Conservation (phyloP, 1,284 basidiomycete species). For the Wallemia ichthyophaga region DNA sequence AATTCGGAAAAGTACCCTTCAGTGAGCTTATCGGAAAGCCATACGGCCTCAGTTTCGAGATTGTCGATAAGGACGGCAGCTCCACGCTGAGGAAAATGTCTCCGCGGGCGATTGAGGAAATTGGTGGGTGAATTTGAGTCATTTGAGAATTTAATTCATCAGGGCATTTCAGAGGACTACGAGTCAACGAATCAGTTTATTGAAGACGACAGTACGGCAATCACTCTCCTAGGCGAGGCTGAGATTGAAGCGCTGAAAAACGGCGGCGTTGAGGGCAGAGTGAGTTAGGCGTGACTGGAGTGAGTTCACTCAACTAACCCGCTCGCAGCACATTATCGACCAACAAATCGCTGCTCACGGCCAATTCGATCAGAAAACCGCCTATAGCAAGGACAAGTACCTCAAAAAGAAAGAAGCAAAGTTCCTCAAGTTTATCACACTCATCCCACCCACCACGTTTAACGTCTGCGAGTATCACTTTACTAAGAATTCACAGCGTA, state of each 20-base stretch:
- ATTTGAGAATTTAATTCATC: constrained; percentile 3
- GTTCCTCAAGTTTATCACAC: constrained; percentile 71
- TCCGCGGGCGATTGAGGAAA: constrained; percentile 33
- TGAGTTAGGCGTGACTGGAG: constrained; percentile 14
- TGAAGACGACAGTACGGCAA: constrained; percentile 35
- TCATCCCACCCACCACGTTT: constrained; percentile 57
- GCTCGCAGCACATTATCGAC: constrained; percentile 58
- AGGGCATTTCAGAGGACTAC: constrained; percentile 35
- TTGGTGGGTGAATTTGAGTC: constrained; percentile 23
- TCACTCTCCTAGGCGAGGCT: constrained; percentile 42
- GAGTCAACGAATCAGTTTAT: constrained; percentile 66
- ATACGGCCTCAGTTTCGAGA: constrained; percentile 47
- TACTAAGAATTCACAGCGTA: constrained; percentile 41
- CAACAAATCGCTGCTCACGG: constrained; percentile 70
- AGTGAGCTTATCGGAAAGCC: constrained; percentile 37
- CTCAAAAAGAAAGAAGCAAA: constrained; percentile 80
- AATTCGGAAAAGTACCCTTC: constrained; percentile 37
- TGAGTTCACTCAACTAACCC: background rate
- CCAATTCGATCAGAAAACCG: constrained; percentile 68
- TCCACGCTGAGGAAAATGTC: constrained; percentile 24
- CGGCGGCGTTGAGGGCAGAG: constrained; percentile 39
- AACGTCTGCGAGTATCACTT: constrained; percentile 79
- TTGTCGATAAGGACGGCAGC: constrained; percentile 27
- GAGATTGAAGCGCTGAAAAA: constrained; percentile 55
- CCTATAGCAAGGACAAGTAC: constrained; percentile 91